Evolutionary conservation across 225 moss, liverwort and hornwort genomes (phyloP), one percentile per base, ranked within the genome.

Genomic region (Climacium dendroides): DNA sequence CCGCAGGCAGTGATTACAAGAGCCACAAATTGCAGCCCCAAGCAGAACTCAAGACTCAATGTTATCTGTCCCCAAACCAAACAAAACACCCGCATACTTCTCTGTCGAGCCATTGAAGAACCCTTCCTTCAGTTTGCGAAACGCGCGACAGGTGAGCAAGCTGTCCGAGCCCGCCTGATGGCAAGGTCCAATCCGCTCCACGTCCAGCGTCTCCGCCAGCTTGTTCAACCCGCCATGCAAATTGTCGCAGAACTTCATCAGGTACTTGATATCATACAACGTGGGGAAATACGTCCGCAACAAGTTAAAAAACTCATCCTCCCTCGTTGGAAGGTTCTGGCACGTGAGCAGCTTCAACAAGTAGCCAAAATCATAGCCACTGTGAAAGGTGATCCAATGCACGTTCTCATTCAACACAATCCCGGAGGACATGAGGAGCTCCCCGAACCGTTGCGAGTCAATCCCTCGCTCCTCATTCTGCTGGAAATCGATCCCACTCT

Each of bases 231-330:
- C 98, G 80, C 98, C 98, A 87, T 98, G 98, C 93, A 98, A 93
- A 91, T 98, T 98, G 92, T 96, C 96, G 88, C 98, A 98, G 85
- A 98, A 98, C 95, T 98, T 98, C 97, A 98, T 98, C 37, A 98
- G 95, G 83, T 98, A 98, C 95, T 98, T 98, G 88, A 97, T 98
- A 95, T 98, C 98, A 92, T 98, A 98, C 95, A 98, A 91, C 80
- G 96, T 98, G 83, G 98, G 98, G 79, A 98, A 98, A 87, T 98
- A 98, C 35, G 97, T 97, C 84, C 92, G 92, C 96, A 98, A 81
- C 86, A 98, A 87, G 92, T 96, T 98, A 93, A 98, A 98, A 88
- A 98, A 98, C 72, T 98, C 98, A 15, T 95, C 89, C 86, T 97
- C 98, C 67, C 92, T 92, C 18, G 95, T 66, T 15, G 98, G 98